Evolutionary conservation across 225 moss, liverwort and hornwort genomes (phyloP), one percentile per base, ranked within the genome.

Genomic region (Anthoceros angustus): DNA sequence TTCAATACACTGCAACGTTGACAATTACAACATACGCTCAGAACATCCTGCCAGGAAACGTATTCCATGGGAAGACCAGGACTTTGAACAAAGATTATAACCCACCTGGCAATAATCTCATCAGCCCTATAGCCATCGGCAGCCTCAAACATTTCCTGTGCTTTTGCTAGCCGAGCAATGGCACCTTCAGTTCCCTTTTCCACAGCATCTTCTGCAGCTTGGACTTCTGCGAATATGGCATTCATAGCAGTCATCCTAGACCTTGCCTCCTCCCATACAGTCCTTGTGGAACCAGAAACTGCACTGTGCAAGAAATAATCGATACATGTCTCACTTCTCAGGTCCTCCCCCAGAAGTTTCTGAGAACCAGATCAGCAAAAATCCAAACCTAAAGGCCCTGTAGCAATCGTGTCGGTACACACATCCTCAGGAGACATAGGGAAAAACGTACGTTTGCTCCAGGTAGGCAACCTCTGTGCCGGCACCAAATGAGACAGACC

Each of bases 171-270:
- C 41, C 83, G 85, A 64, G 77, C 79, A 41, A 95, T 84, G 38
- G 82, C 74, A 11, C 73, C 78, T 62, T 85, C 85, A 68, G 86
- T 70, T 0, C 81, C 88, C 60, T 74, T 77, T 76, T 91, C 90
- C 23, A 91, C 82, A 18, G 86, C 82, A 39, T 77, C 84, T 71
- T 85, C 91, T 23, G 95, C 85, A 20, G 75, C 78, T 69, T 86
- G 80, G 72, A 95, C 78, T 74, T 91, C 91, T 62, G 68, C 70
- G 5, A 91, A 71, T 4, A 91, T 91, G 25, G 75, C 64, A 41
- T 95, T 95, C 55, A 90, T 68, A 39, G 95, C 91, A 40, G 88
- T 74, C 95, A 95, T 95, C 62, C 95, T 83, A 39, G 95, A 95
- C 43, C 86, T 80, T 5, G 91, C 91, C 69, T 95, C 95, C 16